A percentile compares a stretch with the other conserved stretches of the same genome.
These are phyloP conservation scores for Claviceps purpurea DNA, from an alignment of 2,329 filamentous ascomycete genomes.

Conservation along the genomic window DNA sequence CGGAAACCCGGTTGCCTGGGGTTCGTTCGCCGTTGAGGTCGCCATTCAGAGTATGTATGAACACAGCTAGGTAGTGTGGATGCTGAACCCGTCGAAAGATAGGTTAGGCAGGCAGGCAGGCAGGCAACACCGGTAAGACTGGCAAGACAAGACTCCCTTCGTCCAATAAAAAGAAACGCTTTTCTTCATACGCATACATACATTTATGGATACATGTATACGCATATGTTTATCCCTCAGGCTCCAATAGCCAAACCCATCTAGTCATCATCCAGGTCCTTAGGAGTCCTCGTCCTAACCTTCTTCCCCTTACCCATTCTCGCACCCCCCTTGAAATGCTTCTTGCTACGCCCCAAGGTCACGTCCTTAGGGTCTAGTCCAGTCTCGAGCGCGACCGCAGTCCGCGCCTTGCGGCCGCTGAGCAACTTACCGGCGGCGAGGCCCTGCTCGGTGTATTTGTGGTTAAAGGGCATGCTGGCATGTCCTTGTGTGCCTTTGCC, in stretches of 20 bases:
- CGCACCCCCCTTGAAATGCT: conserved; percentile 79
- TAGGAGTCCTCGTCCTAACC: conserved; percentile 2
- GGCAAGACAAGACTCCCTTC: no score
- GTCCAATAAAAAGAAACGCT: no score
- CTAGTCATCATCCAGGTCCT: conserved; percentile 6
- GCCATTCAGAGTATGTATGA: no score
- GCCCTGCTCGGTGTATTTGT: conserved; percentile 80
- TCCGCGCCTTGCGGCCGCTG: conserved; percentile 68
- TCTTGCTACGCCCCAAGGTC: conserved; percentile 56
- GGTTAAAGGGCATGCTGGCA: conserved; percentile 69
- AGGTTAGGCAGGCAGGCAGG: no score
- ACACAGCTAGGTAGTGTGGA: no score
- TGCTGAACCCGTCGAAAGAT: no score
- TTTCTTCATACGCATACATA: neutral
- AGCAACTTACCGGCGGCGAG: conserved; percentile 45
- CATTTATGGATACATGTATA: neutral
- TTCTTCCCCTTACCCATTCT: conserved; percentile 43
- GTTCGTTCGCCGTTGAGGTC: no score
- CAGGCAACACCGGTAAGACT: no score
- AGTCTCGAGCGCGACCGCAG: conserved; percentile 71
- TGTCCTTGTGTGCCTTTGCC: conserved; percentile 50
- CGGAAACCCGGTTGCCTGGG: no score
- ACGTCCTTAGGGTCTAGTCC: conserved; percentile 74
- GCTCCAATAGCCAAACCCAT: neutral
- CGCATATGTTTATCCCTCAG: neutral